Percentiles rank a stretch among this genome's conserved stretches.
These are phyloP conservation scores for Debaryomyces hansenii DNA, from an alignment of 805 yeast genomes.

Conservation along the genomic window DNA sequence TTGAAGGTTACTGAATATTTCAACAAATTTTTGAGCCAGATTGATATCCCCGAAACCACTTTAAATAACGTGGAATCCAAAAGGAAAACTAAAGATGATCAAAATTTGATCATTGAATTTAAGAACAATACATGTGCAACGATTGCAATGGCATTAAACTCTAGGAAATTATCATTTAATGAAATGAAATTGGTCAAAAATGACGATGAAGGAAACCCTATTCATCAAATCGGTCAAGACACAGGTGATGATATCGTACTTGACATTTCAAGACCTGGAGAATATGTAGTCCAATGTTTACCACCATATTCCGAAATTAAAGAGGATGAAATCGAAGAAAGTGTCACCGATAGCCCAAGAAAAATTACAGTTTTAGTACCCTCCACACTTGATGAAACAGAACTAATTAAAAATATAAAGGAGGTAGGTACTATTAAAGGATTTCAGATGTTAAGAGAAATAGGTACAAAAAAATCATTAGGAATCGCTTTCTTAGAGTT, in stretches of 20 bases:
- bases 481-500: conserved; percentile 61
- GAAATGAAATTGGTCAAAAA: conserved; percentile 15
- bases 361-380: conserved; percentile 49
- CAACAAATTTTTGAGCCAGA: conserved; percentile 43
- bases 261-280: conserved; percentile 29
- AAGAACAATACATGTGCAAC: conserved; percentile 56
- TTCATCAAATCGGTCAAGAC: conserved; percentile 8
- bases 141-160: conserved; percentile 44
- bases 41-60: conserved; percentile 42
- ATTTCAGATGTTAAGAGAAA: conserved; percentile 46
- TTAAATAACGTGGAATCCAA: conserved; percentile 31
- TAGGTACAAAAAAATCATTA: conserved; percentile 48
- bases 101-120: conserved; percentile 50
- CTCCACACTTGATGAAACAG: conserved; percentile 46
- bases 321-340: conserved; percentile 21
- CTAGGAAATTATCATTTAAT: conserved; percentile 26
- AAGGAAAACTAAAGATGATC: conserved; percentile 36
- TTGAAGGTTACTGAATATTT: conserved; percentile 44
- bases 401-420: conserved; percentile 40
- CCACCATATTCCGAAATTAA: conserved; percentile 14
- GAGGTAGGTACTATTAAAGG: conserved; percentile 41
- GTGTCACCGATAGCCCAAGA: conserved; percentile 42
- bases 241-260: conserved; percentile 7
- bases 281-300: conserved; percentile 31
- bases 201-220: conserved; percentile 14